These are phyloP conservation scores for Melocanna baccifera DNA, from an alignment of 176 grass and related monocot genomes.

Conservation along the genomic window DNA sequence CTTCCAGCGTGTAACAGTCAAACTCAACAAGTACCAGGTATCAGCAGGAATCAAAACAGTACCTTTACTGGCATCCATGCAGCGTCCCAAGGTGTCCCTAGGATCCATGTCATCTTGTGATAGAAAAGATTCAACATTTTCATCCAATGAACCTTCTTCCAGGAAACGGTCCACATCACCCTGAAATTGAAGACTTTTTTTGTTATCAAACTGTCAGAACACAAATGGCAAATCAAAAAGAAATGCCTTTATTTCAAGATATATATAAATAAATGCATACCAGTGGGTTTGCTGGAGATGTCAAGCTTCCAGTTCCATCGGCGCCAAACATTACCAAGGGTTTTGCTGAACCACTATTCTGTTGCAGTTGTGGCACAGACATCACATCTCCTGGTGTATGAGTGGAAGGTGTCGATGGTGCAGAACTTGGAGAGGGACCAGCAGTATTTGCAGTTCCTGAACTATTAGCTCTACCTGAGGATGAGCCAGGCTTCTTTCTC, in stretches of 20 bases:
- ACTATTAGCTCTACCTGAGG: conserved; percentile 81
- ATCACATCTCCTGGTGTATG: conserved; percentile 93
- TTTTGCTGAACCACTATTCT: conserved; percentile 77
- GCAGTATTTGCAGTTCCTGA: conserved; percentile 93
- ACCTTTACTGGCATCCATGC: conserved; percentile 96
- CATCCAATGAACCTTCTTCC: conserved; percentile 91
- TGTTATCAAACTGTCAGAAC: background rate
- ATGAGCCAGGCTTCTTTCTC: conserved; percentile 74
- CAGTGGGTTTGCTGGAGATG: conserved; percentile 80
- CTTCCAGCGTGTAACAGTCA: no score
- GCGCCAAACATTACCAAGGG: conserved; percentile 67
- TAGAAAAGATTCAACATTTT: conserved; percentile 99
- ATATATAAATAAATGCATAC: conserved; percentile 26
- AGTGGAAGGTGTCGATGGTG: conserved; percentile 91
- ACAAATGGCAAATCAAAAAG: background rate
- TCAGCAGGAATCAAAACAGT: conserved; percentile 1
- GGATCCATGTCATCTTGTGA: conserved; percentile 98
- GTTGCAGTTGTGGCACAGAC: conserved; percentile 77
- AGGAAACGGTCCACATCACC: conserved; percentile 92
- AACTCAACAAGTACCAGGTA: conserved; percentile 21
- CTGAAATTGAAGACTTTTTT: conserved; percentile 47
- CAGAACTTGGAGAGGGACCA: conserved; percentile 95
- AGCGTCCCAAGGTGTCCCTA: conserved; percentile 75
- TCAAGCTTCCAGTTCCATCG: conserved; percentile 80
- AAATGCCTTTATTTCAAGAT: background rate